Evolutionary conservation across 2,329 filamentous ascomycete species (phyloP), one percentile per base, ranked within the genome.

Genomic region (Pyricularia sp.): DNA sequence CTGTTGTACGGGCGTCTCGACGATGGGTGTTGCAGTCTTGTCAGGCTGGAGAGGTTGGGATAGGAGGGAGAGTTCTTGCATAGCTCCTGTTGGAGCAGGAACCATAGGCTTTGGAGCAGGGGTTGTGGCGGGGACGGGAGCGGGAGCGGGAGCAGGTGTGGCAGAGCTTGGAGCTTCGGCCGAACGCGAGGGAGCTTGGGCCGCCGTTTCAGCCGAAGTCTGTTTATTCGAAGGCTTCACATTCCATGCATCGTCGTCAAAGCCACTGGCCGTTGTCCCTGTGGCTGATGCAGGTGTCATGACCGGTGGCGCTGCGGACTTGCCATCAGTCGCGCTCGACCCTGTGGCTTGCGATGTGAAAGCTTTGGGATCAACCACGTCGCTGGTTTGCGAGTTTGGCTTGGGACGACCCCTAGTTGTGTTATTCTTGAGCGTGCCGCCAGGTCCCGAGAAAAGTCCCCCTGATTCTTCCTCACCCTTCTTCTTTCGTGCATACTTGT

Each of bases 211-310:
- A 61, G 74, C 73, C 5, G 74, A 70, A 2, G 72, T 64, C 67
- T 70, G 73, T 67, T 89, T 86, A 76, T 88, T 90, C 17, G 90
- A 86, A 23, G 93, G 92, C 81, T 97, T 97, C 66, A 97, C 90
- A 75, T 96, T 92, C 95, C 95, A 99, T 10, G 95, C 95, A 81
- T 98, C 93, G 75, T 98, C 95, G 67, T 99, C 95, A 75, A 98
- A 98, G 2, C 92, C 92, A 75, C 78, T 70, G 74, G 78, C 63
- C 31, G 73, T 69, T 70, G 74, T 76, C 9, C 71, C 67, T 11
- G 73, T 71, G 63, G 72, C 69, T 66, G 73, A 66, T 72, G 70
- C 61, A 42, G 71, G 69, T n/a, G 63, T 67, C 26, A 71, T 64
- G 6, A 72, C 71, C 20, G 75, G 71, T 14, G 77, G 73, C 1